Evolutionary conservation across 768 basidiomycete species (phyloP).

Genomic region (Trametes villosa): DNA sequence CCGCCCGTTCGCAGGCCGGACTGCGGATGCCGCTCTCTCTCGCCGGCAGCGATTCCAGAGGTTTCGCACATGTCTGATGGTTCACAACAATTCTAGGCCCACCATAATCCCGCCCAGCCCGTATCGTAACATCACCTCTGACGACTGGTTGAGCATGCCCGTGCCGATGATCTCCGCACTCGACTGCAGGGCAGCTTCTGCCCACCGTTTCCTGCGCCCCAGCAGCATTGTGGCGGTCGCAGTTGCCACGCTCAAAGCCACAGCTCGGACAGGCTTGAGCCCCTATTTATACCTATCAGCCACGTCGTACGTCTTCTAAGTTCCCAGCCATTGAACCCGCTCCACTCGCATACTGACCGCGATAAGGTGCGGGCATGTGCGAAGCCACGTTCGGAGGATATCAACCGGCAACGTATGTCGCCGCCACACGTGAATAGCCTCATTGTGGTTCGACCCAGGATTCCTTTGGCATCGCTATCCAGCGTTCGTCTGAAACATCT

Average conservation of each 20-base stretch:
- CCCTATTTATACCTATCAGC: background rate
- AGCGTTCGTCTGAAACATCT: no score
- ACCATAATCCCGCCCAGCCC: background rate
- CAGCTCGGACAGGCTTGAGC: no score
- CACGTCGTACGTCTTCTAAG: background rate
- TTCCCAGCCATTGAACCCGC: background rate
- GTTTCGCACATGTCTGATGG: constrained; percentile 4
- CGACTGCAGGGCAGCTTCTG: background rate
- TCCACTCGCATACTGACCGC: no score
- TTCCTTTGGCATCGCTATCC: no score
- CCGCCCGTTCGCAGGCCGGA: constrained; percentile 10
- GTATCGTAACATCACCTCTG: background rate
- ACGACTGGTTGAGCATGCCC: background rate
- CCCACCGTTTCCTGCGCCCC: background rate
- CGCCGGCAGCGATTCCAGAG: background rate
- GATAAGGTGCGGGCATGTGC: no score
- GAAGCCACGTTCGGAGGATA: no score
- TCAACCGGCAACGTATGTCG: no score
- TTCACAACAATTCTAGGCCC: background rate
- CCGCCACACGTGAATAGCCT: no score
- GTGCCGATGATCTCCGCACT: background rate
- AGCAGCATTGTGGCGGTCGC: background rate
- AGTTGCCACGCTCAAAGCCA: background rate
- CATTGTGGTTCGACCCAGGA: no score
- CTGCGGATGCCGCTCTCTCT: background rate